These are phyloP conservation scores for Geosmithia putterillii DNA, from an alignment of 2,329 filamentous ascomycete species.

Conservation along the genomic window DNA sequence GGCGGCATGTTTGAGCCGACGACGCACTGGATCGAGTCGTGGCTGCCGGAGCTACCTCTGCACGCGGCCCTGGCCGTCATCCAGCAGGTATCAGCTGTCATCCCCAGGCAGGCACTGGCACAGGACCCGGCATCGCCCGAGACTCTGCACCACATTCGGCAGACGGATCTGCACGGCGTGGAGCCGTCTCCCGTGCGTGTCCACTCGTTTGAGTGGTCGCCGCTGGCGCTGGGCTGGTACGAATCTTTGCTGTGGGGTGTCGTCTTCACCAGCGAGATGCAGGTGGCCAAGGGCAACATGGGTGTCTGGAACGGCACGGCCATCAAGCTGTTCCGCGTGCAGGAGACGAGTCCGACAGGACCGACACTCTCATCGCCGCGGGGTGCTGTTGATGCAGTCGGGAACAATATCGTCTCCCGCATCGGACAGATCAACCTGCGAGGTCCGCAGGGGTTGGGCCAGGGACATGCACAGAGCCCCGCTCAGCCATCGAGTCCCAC, in stretches of 20 bases:
- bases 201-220: constrained; percentile 91
- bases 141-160: constrained; percentile 41
- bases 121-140: constrained; percentile 30
- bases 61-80: constrained; percentile 77
- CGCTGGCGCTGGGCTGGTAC: constrained; percentile 86
- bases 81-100: constrained; percentile 45
- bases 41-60: constrained; percentile 83
- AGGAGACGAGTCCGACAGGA: constrained; percentile 68
- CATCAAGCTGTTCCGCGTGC: constrained; percentile 81
- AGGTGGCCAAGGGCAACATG: constrained; percentile 72
- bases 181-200: constrained; percentile 65
- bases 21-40: constrained; percentile 77
- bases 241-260: constrained; percentile 90
- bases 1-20: constrained; percentile 63
- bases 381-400: constrained; percentile 86
- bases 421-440: constrained; percentile 73
- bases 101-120: constrained; percentile 37
- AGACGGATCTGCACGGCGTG: constrained; percentile 55
- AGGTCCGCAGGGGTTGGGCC: constrained; percentile 20
- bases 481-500: neutral
- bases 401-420: constrained; percentile 75
- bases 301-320: constrained; percentile 89
- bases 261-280: constrained; percentile 83
- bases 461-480: too few species aligned
- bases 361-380: constrained; percentile 75